Conservation (phyloP, 352 stramenopile species). For the Thalassiosira hispida region DNA sequence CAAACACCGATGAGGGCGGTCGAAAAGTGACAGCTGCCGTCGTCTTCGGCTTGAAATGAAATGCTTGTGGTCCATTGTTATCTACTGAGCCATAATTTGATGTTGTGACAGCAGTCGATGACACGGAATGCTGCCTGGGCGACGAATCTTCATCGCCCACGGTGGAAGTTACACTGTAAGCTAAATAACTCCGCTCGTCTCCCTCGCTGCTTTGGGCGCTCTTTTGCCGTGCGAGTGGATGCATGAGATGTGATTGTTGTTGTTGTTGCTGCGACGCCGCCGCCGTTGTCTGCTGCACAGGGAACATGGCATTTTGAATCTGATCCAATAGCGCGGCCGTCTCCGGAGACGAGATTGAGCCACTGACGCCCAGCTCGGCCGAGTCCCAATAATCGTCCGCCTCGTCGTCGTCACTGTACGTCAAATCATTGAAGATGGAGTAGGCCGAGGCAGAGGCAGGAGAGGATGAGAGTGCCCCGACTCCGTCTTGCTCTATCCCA, state of each 20-base stretch:
- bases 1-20: constrained; percentile 1
- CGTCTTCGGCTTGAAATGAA: not conserved
- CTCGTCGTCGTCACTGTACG: constrained; percentile 59
- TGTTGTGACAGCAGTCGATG: not conserved
- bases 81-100: constrained; percentile 30
- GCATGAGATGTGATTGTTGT: constrained; percentile 34
- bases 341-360: constrained; percentile 16
- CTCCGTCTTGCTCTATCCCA: not conserved
- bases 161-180: constrained; percentile 41
- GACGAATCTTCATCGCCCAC: constrained; percentile 31
- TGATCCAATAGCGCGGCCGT: constrained; percentile 26
- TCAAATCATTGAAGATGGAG: constrained; percentile 52
- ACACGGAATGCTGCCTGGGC: not conserved
- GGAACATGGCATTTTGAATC: constrained; percentile 28
- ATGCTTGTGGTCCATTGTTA: not conserved
- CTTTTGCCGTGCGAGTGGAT: constrained; percentile 30
- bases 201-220: constrained; percentile 21
- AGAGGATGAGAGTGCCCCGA: not conserved
- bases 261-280: not conserved
- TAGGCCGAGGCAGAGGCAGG: not conserved
- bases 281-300: not conserved
- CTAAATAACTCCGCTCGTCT: constrained; percentile 40
- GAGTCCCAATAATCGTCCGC: constrained; percentile 17
- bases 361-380: not conserved
- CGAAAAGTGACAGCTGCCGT: constrained; percentile 13